A percentile compares a stretch with the other conserved stretches of the same genome.
These are phyloP conservation scores for Mimosa pudica DNA, from an alignment of 306 rosid species.

Conservation along the genomic window DNA sequence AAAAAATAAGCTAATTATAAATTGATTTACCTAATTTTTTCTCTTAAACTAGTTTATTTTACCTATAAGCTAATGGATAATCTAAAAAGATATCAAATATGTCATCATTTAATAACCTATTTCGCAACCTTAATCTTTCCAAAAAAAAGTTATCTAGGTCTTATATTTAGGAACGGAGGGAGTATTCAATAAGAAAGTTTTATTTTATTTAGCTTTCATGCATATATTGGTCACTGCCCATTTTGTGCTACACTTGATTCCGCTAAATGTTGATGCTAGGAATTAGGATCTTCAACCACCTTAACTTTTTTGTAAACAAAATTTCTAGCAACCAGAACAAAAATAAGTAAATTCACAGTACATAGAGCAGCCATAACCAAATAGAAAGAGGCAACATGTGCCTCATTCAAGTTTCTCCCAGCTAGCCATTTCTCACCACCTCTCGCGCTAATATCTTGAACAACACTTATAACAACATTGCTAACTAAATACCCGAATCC, in stretches of 20 bases:
- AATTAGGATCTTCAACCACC: constrained; percentile 29
- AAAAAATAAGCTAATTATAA: no score
- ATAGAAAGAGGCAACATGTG: constrained; percentile 67
- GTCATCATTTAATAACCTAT: no score
- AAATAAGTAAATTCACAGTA: constrained; percentile 50
- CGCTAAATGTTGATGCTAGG: neutral
- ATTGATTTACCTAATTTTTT: no score
- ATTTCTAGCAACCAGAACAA: constrained; percentile 45
- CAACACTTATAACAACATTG: constrained; percentile 43
- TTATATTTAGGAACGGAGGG: no score
- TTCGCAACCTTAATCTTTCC: no score
- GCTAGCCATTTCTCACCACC: constrained; percentile 56
- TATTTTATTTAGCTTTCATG: no score
- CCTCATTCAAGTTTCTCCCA: constrained; percentile 53
- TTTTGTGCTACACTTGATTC: neutral
- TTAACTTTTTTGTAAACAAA: constrained; percentile 59
- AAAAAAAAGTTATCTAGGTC: no score
- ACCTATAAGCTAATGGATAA: no score
- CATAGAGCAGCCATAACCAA: constrained; percentile 66
- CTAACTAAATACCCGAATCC: constrained; percentile 69
- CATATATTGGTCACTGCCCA: no score
- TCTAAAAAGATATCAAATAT: no score
- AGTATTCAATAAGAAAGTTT: no score
- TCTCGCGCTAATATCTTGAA: constrained; percentile 39
- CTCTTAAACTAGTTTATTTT: no score